Conservation (phyloP, 2,329 filamentous ascomycete genomes). For the Leptographium galeiforme region DNA sequence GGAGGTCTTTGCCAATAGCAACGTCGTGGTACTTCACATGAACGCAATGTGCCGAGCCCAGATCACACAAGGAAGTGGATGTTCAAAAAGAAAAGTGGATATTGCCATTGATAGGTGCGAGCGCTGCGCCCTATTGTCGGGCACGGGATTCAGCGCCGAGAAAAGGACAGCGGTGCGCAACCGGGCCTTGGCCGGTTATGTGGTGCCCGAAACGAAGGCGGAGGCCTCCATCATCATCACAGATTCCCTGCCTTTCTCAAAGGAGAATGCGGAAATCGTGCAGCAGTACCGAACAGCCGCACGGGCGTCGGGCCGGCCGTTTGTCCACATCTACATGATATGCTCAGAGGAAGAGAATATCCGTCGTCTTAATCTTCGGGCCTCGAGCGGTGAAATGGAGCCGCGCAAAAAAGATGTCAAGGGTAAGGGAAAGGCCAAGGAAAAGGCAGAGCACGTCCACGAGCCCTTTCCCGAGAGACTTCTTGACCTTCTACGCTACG, state of each 20-base stretch:
- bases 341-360: neutral
- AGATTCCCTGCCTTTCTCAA: neutral
- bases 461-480: neutral
- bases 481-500: neutral
- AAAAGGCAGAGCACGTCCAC: neutral
- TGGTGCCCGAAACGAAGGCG: neutral
- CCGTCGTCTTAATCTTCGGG: neutral
- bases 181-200: neutral
- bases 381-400: neutral
- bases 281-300: neutral
- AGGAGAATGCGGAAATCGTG: neutral
- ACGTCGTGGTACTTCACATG: neutral
- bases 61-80: neutral
- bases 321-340: conserved; percentile 7
- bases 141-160: neutral
- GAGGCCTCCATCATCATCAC: conserved; percentile 1
- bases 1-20: neutral
- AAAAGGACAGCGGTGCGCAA: neutral
- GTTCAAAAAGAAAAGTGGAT: neutral
- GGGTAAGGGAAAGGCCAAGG: neutral
- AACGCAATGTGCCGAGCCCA: neutral
- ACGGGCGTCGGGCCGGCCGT: neutral
- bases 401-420: no score
- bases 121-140: neutral
- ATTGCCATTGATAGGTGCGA: neutral